phyloP scores from a whole-genome alignment of 768 basidiomycete species.

The Ephemerocybe angulata region DNA sequence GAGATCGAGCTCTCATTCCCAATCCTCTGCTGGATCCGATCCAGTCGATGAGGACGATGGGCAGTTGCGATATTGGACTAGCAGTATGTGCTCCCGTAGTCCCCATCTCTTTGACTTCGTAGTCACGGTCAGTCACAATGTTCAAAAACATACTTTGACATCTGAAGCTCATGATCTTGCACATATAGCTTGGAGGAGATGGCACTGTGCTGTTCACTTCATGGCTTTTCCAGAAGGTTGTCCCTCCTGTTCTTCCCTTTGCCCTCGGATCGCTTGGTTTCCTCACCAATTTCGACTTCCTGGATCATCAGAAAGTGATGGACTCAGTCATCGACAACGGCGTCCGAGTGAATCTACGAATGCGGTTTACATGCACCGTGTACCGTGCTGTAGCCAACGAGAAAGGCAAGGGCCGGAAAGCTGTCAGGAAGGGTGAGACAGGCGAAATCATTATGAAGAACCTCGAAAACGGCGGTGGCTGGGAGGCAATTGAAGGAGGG shows the following conservation, averaged over 20 bases:
- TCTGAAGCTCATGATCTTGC: conserved; percentile 12
- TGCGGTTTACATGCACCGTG: conserved; percentile 99
- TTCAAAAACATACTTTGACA: not conserved
- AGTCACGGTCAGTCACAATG: conserved; percentile 67
- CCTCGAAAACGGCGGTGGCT: conserved; percentile 80
- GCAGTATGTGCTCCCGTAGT: conserved; percentile 87
- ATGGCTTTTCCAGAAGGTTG: conserved; percentile 97
- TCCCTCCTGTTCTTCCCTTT: conserved; percentile 97
- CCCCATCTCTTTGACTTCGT: conserved; percentile 98
- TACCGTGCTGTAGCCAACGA: conserved; percentile 85
- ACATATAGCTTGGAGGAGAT: conserved; percentile 92
- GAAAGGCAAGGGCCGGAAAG: conserved; percentile 64
- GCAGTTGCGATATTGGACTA: conserved; percentile 96
- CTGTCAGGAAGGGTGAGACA: conserved; percentile 88
- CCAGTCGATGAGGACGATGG: conserved; percentile 67
- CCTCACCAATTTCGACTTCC: conserved; percentile 94
- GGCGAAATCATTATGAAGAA: conserved; percentile 98
- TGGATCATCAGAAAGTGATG: conserved; percentile 80
- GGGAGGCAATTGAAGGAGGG: conserved; percentile 93
- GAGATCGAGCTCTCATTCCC: conserved; percentile 61
- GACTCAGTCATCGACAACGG: conserved; percentile 86
- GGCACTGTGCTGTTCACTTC: conserved; percentile 98
- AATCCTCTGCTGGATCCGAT: conserved; percentile 53
- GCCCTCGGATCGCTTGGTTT: conserved; percentile 97
- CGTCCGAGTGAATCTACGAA: conserved; percentile 94